Percentiles rank a stretch among this genome's conserved stretches.
Evolutionary conservation across 257 asterid genomes (phyloP).

Genomic region (Primulina huaijiensis): DNA sequence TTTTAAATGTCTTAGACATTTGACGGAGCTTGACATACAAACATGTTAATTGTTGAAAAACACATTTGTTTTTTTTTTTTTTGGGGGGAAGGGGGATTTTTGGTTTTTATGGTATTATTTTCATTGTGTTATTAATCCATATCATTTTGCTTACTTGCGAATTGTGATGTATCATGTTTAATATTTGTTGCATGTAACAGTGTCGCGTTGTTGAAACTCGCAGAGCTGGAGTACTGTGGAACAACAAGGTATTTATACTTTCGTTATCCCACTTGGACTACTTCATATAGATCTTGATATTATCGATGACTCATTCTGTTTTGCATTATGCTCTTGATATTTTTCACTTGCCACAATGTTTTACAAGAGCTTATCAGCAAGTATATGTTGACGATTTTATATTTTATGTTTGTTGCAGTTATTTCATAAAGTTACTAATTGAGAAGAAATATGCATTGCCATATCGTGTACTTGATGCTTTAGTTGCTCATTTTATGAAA

Average conservation of each 20-base stretch:
- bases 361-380: background rate
- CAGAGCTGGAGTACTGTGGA: constrained; percentile 90
- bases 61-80: too few species aligned
- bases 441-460: constrained; percentile 99
- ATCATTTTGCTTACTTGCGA: constrained; percentile 2
- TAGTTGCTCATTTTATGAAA: constrained; percentile 86
- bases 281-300: background rate
- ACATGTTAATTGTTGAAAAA: background rate
- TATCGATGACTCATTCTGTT: background rate
- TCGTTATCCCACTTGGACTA: background rate
- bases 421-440: constrained; percentile 68
- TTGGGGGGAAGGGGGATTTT: background rate
- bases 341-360: background rate
- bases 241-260: constrained; percentile 69
- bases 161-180: constrained; percentile 5
- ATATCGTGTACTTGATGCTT: constrained; percentile 89
- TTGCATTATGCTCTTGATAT: background rate
- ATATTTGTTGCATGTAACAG: constrained; percentile 34
- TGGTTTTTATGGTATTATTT: background rate
- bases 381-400: background rate
- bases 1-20: background rate
- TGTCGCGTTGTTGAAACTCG: constrained; percentile 82
- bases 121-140: background rate
- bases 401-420: constrained; percentile 51
- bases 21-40: background rate